Conservation (phyloP, 257 asterid genomes). For the Paulownia fortunei region DNA sequence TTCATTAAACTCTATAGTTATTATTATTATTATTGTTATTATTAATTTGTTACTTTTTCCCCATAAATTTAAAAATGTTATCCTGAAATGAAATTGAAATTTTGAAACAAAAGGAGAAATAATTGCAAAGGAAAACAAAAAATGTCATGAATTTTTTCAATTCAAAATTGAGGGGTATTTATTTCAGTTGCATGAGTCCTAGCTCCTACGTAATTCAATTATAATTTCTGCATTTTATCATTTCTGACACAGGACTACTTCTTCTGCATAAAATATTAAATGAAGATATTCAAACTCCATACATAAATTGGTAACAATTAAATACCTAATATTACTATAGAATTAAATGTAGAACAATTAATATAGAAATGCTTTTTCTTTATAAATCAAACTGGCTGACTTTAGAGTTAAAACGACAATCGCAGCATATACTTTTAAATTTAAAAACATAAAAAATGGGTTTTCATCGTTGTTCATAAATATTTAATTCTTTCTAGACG, state of each 20-base stretch:
- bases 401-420: too few species aligned
- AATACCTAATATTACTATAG: too few species aligned
- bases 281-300: constrained; percentile 1
- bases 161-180: constrained; percentile 24
- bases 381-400: too few species aligned
- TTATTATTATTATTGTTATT: too few species aligned
- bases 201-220: constrained; percentile 25
- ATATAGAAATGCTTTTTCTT: too few species aligned
- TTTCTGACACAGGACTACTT: background rate
- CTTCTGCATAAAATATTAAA: constrained; percentile 17
- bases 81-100: background rate
- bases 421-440: too few species aligned
- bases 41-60: background rate
- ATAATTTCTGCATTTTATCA: background rate
- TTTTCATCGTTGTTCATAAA: too few species aligned
- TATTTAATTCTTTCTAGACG: too few species aligned
- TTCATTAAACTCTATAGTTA: too few species aligned
- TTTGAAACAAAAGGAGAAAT: background rate
- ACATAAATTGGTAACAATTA: background rate
- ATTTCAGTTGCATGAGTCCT: constrained; percentile 26
- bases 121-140: constrained; percentile 21
- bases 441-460: too few species aligned
- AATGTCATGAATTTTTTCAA: constrained; percentile 28
- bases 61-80: background rate
- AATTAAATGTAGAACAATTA: too few species aligned